Conservation (phyloP, 1,139 yeast species). For the Suhomyces wounanorum region DNA sequence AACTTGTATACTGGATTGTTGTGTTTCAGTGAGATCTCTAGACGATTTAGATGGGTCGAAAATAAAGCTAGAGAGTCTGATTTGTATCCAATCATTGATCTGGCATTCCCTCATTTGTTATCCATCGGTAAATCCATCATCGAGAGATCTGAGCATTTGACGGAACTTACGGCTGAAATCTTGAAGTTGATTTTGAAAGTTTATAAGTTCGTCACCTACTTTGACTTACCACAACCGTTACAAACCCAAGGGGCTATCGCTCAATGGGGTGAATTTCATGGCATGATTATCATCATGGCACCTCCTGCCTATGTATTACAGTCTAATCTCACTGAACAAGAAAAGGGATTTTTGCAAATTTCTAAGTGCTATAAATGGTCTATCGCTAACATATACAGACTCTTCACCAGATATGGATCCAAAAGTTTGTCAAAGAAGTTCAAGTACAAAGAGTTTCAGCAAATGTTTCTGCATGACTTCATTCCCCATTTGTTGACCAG, state of each 20-base stretch:
- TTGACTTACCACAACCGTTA: constrained; percentile 71
- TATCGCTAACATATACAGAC: constrained; percentile 70
- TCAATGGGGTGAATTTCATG: constrained; percentile 80
- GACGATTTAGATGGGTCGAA: constrained; percentile 75
- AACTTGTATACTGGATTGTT: constrained; percentile 75
- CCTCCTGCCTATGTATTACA: constrained; percentile 49
- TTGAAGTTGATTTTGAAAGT: constrained; percentile 73
- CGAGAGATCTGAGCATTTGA: constrained; percentile 35
- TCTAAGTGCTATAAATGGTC: constrained; percentile 90
- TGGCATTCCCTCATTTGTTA: constrained; percentile 70
- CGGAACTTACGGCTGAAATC: constrained; percentile 68
- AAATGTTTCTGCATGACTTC: constrained; percentile 52
- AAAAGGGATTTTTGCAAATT: constrained; percentile 39
- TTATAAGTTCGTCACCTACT: constrained; percentile 80
- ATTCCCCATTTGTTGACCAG: constrained; percentile 73
- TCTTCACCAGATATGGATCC: constrained; percentile 76
- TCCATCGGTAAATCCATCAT: constrained; percentile 63
- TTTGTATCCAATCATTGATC: constrained; percentile 60
- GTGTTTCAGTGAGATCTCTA: constrained; percentile 71
- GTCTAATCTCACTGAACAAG: constrained; percentile 32
- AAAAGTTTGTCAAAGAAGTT: constrained; percentile 49
- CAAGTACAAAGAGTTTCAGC: constrained; percentile 52
- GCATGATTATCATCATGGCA: constrained; percentile 61
- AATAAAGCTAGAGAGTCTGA: constrained; percentile 57
- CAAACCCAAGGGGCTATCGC: constrained; percentile 60